Conservation (phyloP, 495 filamentous ascomycete species). For the Cairneyella variabilis region DNA sequence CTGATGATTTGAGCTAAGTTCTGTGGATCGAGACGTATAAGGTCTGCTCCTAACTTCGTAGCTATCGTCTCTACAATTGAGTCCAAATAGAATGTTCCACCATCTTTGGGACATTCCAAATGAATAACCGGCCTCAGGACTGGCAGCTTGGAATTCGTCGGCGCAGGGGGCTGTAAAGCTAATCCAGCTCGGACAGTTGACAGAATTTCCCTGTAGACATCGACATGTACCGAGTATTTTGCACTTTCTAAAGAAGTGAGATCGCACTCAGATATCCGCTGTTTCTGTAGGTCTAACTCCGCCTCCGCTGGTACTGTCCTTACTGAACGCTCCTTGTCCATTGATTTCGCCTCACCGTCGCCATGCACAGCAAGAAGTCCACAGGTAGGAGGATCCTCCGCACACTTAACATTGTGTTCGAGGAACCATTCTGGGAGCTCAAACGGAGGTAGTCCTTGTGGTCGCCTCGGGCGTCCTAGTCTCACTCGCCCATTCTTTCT, state of each 20-base stretch:
- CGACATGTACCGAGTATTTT: conserved; percentile 21
- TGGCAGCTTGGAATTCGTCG: conserved; percentile 4
- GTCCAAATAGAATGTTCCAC: conserved; percentile 54
- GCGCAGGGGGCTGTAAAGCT: conserved; percentile 18
- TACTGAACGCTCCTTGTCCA: neutral
- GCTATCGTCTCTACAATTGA: conserved; percentile 57
- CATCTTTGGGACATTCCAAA: conserved; percentile 60
- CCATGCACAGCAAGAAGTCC: conserved; percentile 13
- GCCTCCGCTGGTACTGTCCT: neutral
- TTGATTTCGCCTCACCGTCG: no score
- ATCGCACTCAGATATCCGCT: conserved; percentile 2
- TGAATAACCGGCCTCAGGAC: conserved; percentile 28
- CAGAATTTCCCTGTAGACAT: conserved; percentile 23
- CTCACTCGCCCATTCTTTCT: conserved; percentile 32
- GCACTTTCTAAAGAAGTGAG: neutral
- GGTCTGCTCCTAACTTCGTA: conserved; percentile 59
- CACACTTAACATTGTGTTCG: conserved; percentile 27
- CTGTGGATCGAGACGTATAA: conserved; percentile 72
- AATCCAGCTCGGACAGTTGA: conserved; percentile 17
- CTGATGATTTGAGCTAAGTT: conserved; percentile 77
- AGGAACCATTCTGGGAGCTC: conserved; percentile 42
- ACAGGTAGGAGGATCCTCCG: neutral
- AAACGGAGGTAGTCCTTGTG: conserved; percentile 39
- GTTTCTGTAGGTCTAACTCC: neutral
- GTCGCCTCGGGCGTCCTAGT: conserved; percentile 32